Evolutionary conservation across 345 rosid genomes (phyloP).

Genomic region (Hypericum androsaemum): DNA sequence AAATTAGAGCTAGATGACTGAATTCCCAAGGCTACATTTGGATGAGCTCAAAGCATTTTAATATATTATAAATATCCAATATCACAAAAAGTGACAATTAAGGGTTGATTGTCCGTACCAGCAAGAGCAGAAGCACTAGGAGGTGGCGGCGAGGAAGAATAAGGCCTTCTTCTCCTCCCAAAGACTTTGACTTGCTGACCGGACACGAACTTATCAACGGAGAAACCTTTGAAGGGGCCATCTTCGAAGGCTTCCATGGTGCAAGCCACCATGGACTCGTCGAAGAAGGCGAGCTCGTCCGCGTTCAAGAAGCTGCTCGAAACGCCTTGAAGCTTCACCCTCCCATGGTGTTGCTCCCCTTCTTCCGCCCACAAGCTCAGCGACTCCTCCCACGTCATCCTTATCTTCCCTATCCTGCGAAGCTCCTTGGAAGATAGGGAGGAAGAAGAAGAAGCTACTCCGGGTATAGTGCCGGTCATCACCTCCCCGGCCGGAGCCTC

Average conservation of each 20-base stretch:
- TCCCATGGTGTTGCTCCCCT: conserved; percentile 71
- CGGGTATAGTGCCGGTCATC: too few relatives aligned
- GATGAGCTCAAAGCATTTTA: too few relatives aligned
- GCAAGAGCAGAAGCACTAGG: conserved; percentile 26
- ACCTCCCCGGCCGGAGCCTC: conserved; percentile 32
- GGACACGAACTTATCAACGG: conserved; percentile 69
- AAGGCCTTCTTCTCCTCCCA: conserved; percentile 46
- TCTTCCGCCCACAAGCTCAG: conserved; percentile 95
- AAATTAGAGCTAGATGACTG: conserved; percentile 9
- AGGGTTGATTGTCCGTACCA: conserved; percentile 24
- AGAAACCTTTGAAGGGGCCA: conserved; percentile 69
- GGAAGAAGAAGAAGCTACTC: conserved; percentile 19
- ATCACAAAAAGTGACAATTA: conserved; percentile 8
- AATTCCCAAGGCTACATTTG: conserved; percentile 16
- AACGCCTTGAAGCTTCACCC: conserved; percentile 58
- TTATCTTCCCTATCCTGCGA: conserved; percentile 80
- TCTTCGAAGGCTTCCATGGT: conserved; percentile 81
- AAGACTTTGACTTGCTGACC: conserved; percentile 90
- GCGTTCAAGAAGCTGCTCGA: conserved; percentile 63
- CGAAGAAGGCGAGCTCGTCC: conserved; percentile 76
- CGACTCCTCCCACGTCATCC: conserved; percentile 96
- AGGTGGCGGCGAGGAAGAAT: conserved; percentile 29
- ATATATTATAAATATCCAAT: too few relatives aligned
- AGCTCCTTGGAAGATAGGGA: conserved; percentile 38
- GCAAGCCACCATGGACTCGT: conserved; percentile 78